phyloP scores from a whole-genome alignment of 768 basidiomycete species.

The Stropharia rugosoannulata region DNA sequence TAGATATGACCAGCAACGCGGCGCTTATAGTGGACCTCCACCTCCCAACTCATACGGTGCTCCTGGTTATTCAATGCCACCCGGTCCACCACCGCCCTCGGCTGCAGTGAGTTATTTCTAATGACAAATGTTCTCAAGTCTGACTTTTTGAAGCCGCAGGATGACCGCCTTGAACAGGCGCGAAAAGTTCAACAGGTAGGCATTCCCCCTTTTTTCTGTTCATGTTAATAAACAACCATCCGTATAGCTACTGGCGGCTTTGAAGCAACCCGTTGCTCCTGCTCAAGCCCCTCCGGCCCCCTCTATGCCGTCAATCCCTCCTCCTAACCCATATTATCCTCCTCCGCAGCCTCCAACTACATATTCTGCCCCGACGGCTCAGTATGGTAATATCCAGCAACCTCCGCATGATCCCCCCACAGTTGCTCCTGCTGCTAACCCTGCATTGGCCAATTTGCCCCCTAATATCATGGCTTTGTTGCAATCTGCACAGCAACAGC shows the following conservation, averaged over 20 bases:
- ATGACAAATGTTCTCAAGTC: neutral
- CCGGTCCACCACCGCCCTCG: slow-evolving; percentile 28
- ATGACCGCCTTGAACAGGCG: slow-evolving; percentile 87
- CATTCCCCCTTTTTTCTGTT: neutral
- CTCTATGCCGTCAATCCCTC: slow-evolving; percentile 33
- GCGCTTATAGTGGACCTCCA: slow-evolving; percentile 31
- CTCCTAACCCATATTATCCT: slow-evolving; percentile 42
- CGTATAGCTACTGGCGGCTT: slow-evolving; percentile 63
- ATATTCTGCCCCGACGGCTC: slow-evolving; percentile 30
- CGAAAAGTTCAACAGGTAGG: slow-evolving; percentile 77
- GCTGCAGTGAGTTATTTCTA: slow-evolving; percentile 17
- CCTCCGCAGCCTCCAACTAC: slow-evolving; percentile 32
- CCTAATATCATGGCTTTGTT: slow-evolving; percentile 71
- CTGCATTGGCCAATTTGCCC: slow-evolving; percentile 47
- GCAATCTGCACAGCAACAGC: slow-evolving; percentile 52
- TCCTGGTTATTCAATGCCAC: slow-evolving; percentile 27
- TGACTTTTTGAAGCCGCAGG: slow-evolving; percentile 39
- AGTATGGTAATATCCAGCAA: slow-evolving; percentile 13
- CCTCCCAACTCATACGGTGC: slow-evolving; percentile 23
- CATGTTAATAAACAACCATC: neutral
- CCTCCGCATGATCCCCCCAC: slow-evolving; percentile 26
- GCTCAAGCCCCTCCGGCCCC: slow-evolving; percentile 32
- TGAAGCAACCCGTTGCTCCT: slow-evolving; percentile 64
- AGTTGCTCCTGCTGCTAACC: slow-evolving; percentile 29
- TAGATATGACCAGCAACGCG: slow-evolving; percentile 42